Evolutionary conservation across 2,329 filamentous ascomycete genomes (phyloP).

Genomic region (Colletotrichum sp.): DNA sequence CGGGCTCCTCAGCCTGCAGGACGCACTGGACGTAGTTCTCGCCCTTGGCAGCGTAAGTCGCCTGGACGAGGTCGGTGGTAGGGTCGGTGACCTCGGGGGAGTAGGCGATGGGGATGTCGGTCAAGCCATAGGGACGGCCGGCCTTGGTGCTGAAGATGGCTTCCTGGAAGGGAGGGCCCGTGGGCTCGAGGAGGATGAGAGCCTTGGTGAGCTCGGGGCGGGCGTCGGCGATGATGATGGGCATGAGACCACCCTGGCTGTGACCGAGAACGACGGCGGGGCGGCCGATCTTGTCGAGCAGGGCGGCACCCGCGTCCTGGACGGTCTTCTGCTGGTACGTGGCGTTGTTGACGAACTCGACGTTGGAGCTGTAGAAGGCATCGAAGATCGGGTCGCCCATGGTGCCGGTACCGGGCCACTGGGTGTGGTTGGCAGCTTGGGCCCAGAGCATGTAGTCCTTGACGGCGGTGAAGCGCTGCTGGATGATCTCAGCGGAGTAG

Average conservation of each 20-base stretch:
- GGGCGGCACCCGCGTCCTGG: slow-evolving; percentile 42
- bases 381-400: slow-evolving; percentile 46
- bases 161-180: slow-evolving; percentile 51
- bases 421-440: slow-evolving; percentile 43
- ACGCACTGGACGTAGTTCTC: slow-evolving; percentile 29
- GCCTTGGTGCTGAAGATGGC: slow-evolving; percentile 38
- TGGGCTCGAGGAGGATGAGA: slow-evolving; percentile 50
- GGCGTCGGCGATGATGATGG: slow-evolving; percentile 45
- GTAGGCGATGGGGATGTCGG: slow-evolving; percentile 54
- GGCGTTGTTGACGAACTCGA: slow-evolving; percentile 38
- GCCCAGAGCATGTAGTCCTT: slow-evolving; percentile 39
- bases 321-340: slow-evolving; percentile 39
- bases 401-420: slow-evolving; percentile 45
- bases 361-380: slow-evolving; percentile 42
- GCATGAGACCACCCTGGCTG: slow-evolving; percentile 48
- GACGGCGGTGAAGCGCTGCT: slow-evolving; percentile 42
- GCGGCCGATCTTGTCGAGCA: slow-evolving; percentile 46
- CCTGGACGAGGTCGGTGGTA: slow-evolving; percentile 34
- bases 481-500: slow-evolving; percentile 38
- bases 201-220: slow-evolving; percentile 44
- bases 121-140: slow-evolving; percentile 48
- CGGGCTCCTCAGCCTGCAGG: slow-evolving; percentile 38
- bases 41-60: slow-evolving; percentile 27
- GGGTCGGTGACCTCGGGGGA: slow-evolving; percentile 44
- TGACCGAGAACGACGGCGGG: slow-evolving; percentile 47